phyloP scores from a whole-genome alignment of 805 yeast genomes.

The Saccharomycopsis oosterbeekiorum region DNA sequence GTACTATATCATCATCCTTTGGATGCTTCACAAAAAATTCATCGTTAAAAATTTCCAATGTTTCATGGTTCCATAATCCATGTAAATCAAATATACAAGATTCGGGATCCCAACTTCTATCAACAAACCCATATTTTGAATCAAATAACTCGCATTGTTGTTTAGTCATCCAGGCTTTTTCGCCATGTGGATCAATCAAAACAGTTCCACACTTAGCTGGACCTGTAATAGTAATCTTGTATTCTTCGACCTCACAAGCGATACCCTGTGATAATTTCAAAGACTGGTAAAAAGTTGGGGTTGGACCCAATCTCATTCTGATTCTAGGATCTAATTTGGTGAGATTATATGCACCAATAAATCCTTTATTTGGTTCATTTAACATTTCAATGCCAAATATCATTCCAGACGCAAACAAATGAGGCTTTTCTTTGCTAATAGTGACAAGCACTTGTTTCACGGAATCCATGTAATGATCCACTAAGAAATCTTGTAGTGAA shows the following conservation, averaged over 20 bases:
- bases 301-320: conserved; percentile 64
- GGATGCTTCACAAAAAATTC: conserved; percentile 42
- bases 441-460: conserved; percentile 36
- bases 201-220: conserved; percentile 54
- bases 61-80: conserved; percentile 57
- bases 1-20: conserved; percentile 25
- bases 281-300: conserved; percentile 73
- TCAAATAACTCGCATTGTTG: conserved; percentile 40
- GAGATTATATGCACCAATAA: conserved; percentile 53
- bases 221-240: conserved; percentile 65
- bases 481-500: conserved; percentile 73
- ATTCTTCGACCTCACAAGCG: conserved; percentile 56
- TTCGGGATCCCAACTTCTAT: conserved; percentile 56
- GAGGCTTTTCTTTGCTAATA: conserved; percentile 33
- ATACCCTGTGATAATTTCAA: conserved; percentile 74
- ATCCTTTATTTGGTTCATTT: conserved; percentile 80
- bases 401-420: conserved; percentile 33
- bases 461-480: conserved; percentile 49
- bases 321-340: conserved; percentile 46
- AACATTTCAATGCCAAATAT: conserved; percentile 73
- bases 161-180: conserved; percentile 54
- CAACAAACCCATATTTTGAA: conserved; percentile 52
- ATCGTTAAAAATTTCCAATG: conserved; percentile 34
- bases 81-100: conserved; percentile 73
- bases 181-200: conserved; percentile 56